Evolutionary conservation across 768 basidiomycete species (phyloP), one percentile per base, ranked within the genome.

Genomic region (Auricularia auricula-judae): DNA sequence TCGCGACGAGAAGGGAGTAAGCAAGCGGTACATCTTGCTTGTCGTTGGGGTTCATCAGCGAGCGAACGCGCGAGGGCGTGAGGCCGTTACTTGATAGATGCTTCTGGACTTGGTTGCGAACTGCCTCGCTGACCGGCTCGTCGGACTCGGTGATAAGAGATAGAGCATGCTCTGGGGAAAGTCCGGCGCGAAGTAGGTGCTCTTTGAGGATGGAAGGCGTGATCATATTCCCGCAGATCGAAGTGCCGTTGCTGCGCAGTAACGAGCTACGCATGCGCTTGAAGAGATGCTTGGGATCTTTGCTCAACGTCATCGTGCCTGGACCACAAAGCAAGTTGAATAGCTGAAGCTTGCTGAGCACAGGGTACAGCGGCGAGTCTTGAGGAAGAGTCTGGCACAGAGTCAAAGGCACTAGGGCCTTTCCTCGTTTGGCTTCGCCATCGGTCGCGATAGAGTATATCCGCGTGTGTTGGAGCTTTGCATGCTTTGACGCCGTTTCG

Each of bases 261-360:
- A 72, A 21, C 7, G 71, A 63, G 65, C 75, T 75, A 1, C 74
- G 68, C 23, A 70, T 59, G 1, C 72, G 69, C 66, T 78, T 77
- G 62, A 76, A 66, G 53, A 76, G 62, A 64, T 78, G 77, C 63
- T 75, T 74, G 35, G 59, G 72, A 63, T 77, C 76, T 58, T 75
- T 77, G 44, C 77, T 75, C 1, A 64, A 63, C 7, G 76, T 77
- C 3, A 77, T 10, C 58, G 76, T 74, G 59, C 76, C 71, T 35
- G 69, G 68, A 4, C 76, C 75, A 34, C 75, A 74, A 16, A 70
- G 54, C 1, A 74, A 62, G 62, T 78, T 71, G 66, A 78, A 64
- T 42, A 75, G 64, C 1, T 0, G 33, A 0, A 77, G 63, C 3
- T 23, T 16, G n/a, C 47, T 14, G 3, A 77, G 70, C 1, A 70